A percentile compares a stretch with the other conserved stretches of the same genome.
Evolutionary conservation across 2,329 filamentous ascomycete species (phyloP).

Genomic region (Botrytis squamosa): DNA sequence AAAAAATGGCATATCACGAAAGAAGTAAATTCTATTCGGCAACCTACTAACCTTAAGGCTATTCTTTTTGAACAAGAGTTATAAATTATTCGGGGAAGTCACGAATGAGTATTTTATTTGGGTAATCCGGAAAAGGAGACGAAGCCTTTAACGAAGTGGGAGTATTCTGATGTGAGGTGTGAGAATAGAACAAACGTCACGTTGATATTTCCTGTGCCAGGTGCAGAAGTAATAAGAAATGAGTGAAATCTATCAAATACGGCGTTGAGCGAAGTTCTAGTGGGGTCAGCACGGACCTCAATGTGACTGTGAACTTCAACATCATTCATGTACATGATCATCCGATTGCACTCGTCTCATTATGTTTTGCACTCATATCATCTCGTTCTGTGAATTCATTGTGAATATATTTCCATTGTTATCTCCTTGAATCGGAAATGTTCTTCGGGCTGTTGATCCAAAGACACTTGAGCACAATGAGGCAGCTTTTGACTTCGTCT

Average conservation of each 20-base stretch:
- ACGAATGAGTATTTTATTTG: not conserved
- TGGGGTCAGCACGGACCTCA: not conserved
- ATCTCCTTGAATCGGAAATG: too few species aligned
- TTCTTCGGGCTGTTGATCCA: too few species aligned
- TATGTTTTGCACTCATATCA: not conserved
- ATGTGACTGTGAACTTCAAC: not conserved
- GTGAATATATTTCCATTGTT: too few species aligned
- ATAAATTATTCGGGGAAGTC: not conserved
- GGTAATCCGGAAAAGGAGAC: not conserved
- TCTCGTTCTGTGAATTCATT: not conserved
- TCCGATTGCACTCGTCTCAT: not conserved
- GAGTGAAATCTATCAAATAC: not conserved
- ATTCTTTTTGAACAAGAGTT: not conserved
- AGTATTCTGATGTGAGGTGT: not conserved
- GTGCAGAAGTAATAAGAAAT: not conserved
- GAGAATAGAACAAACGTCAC: not conserved
- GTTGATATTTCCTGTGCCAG: not conserved
- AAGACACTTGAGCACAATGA: not conserved
- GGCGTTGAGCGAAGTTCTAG: accelerated
- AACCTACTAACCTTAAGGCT: not conserved
- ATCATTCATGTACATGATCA: not conserved
- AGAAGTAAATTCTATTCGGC: not conserved
- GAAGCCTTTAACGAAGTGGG: not conserved
- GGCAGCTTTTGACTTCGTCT: not conserved
- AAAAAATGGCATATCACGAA: not conserved